Percentiles rank a stretch among this genome's conserved stretches.
These are phyloP conservation scores for Ganoderma multipileum DNA, from an alignment of 1,284 basidiomycete species.

Conservation along the genomic window DNA sequence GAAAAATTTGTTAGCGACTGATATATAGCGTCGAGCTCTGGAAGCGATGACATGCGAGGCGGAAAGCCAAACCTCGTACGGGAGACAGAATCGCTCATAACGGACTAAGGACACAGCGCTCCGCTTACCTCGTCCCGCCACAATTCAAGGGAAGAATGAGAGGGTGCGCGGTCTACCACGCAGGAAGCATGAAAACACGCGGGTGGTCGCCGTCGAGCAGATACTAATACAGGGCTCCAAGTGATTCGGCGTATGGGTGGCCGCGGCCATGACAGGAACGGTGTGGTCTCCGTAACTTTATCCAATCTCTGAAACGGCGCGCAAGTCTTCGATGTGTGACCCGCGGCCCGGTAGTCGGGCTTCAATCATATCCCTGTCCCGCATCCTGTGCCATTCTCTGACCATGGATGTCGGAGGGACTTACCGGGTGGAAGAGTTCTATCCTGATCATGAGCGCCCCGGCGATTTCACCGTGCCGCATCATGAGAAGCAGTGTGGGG, in stretches of 20 bases:
- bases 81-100: neutral
- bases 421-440: neutral
- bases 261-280: neutral
- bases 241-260: neutral
- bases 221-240: neutral
- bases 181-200: neutral
- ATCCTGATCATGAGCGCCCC: neutral
- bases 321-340: neutral
- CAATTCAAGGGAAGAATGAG: neutral
- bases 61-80: neutral
- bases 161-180: neutral
- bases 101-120: neutral
- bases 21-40: neutral
- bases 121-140: slow-evolving; percentile 1
- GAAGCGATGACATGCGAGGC: neutral
- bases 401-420: neutral
- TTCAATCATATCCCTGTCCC: neutral
- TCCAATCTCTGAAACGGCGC: neutral
- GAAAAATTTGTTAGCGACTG: neutral
- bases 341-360: neutral
- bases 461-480: neutral
- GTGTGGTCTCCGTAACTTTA: neutral
- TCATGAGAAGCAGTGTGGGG: neutral
- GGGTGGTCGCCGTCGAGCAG: neutral
- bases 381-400: neutral